These are phyloP conservation scores for Calocybe gangraenosa DNA, from an alignment of 768 basidiomycete species.

Conservation along the genomic window DNA sequence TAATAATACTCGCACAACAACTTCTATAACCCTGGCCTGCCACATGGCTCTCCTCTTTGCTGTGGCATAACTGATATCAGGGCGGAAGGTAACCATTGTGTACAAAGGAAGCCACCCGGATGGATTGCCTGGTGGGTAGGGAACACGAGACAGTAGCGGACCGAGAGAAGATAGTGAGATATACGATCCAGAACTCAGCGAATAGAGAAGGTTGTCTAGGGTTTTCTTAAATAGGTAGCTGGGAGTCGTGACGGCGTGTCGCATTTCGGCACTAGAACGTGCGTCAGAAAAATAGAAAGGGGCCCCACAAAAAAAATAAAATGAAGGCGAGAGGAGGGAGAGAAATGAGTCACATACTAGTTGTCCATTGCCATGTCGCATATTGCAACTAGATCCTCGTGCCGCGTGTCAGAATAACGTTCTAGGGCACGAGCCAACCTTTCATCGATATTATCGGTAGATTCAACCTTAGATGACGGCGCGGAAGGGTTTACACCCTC, in stretches of 20 bases:
- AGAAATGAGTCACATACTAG: slow-evolving; percentile 64
- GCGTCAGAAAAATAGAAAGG: slow-evolving; percentile 7
- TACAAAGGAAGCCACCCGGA: slow-evolving; percentile 90
- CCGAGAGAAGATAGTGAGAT: slow-evolving; percentile 43
- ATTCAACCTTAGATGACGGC: slow-evolving; percentile 26
- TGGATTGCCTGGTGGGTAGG: slow-evolving; percentile 58
- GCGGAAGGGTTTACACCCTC: slow-evolving; percentile 56
- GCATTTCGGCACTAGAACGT: slow-evolving; percentile 82
- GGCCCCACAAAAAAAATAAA: too few species aligned
- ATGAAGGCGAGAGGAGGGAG: slow-evolving; percentile 4
- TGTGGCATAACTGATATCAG: slow-evolving; percentile 87
- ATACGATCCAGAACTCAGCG: slow-evolving; percentile 48
- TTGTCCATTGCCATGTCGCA: slow-evolving; percentile 92
- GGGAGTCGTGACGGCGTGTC: slow-evolving; percentile 83
- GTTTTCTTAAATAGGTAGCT: slow-evolving; percentile 75
- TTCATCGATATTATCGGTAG: slow-evolving; percentile 41
- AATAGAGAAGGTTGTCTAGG: slow-evolving; percentile 71
- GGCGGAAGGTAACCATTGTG: slow-evolving; percentile 97
- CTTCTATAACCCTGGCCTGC: slow-evolving; percentile 63
- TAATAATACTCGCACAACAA: slow-evolving; percentile 46
- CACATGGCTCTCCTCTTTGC: slow-evolving; percentile 65
- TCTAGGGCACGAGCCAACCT: slow-evolving; percentile 62
- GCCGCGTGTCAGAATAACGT: slow-evolving; percentile 76
- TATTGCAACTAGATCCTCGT: slow-evolving; percentile 88
- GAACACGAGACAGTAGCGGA: slow-evolving; percentile 41